phyloP scores from a whole-genome alignment of 148 eudicot species.

The Silene uniflora region DNA sequence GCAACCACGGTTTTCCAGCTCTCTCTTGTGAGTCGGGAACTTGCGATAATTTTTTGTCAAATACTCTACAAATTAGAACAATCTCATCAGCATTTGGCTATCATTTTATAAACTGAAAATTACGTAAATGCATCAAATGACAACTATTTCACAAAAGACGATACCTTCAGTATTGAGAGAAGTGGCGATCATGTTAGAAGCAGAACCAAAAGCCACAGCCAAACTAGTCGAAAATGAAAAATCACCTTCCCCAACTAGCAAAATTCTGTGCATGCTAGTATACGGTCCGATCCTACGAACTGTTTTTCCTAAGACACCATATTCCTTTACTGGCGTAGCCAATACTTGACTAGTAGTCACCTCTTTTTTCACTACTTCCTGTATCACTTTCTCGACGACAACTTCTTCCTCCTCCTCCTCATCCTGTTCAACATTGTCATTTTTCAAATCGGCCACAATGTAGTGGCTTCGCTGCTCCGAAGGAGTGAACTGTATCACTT shows the following conservation, averaged over 20 bases:
- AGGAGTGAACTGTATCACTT: neutral
- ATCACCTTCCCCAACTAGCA: conserved; percentile 28
- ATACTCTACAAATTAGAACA: conserved; percentile 7
- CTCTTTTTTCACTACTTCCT: neutral
- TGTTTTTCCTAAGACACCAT: neutral
- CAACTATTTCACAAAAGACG: too few relatives aligned
- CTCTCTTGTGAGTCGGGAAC: neutral
- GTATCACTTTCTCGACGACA: neutral
- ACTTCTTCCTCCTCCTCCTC: neutral
- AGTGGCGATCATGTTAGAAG: conserved; percentile 20
- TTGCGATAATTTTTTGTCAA: neutral
- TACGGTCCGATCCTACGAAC: conserved; percentile 12
- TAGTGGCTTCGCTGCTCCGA: neutral
- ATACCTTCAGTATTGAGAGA: conserved; percentile 14
- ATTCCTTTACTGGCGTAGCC: neutral
- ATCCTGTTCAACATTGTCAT: neutral
- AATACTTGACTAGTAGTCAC: neutral
- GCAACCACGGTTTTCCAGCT: conserved; percentile 11
- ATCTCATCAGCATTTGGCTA: too few relatives aligned
- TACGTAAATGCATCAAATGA: too few relatives aligned
- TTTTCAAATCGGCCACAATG: neutral
- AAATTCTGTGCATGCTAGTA: neutral
- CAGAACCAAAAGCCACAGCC: conserved; percentile 23
- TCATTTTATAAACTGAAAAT: neutral
- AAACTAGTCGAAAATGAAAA: conserved; percentile 23